Conservation (phyloP, 148 eudicot species). For the Mesembryanthemum crystallinum region DNA sequence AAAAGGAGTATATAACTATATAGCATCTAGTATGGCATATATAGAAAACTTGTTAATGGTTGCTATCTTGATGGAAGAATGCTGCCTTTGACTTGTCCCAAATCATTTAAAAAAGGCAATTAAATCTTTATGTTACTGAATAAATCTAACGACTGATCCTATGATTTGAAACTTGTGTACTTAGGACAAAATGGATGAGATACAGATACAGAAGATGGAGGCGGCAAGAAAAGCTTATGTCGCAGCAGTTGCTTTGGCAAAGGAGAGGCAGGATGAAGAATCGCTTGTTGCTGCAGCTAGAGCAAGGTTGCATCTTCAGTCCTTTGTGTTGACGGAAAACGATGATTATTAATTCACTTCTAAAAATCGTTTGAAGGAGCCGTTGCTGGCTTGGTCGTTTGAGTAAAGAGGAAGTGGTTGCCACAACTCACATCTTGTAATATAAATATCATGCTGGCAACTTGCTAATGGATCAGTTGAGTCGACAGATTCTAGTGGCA, state of each 20-base stretch:
- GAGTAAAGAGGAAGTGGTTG: constrained; percentile 14
- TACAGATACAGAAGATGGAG: constrained; percentile 60
- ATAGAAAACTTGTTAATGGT: no score
- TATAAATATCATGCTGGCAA: constrained; percentile 19
- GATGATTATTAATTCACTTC: background rate
- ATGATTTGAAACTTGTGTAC: background rate
- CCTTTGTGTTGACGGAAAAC: constrained; percentile 40
- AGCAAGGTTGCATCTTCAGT: constrained; percentile 66
- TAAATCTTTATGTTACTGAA: background rate
- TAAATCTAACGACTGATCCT: background rate
- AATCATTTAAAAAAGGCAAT: background rate
- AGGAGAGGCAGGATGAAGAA: constrained; percentile 73
- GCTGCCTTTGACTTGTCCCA: background rate
- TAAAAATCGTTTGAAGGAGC: constrained; percentile 8
- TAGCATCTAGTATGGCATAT: no score
- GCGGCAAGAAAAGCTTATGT: constrained; percentile 66
- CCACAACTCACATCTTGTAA: constrained; percentile 19
- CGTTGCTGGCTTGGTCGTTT: constrained; percentile 1
- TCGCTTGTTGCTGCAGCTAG: constrained; percentile 62
- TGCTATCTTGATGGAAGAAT: background rate
- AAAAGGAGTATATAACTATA: no score
- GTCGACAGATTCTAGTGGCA: no score
- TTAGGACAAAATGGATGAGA: constrained; percentile 58
- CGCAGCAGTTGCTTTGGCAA: constrained; percentile 65
- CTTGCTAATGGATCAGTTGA: no score